phyloP scores from a whole-genome alignment of 257 asterid genomes.

The Knoxia roxburghii region DNA sequence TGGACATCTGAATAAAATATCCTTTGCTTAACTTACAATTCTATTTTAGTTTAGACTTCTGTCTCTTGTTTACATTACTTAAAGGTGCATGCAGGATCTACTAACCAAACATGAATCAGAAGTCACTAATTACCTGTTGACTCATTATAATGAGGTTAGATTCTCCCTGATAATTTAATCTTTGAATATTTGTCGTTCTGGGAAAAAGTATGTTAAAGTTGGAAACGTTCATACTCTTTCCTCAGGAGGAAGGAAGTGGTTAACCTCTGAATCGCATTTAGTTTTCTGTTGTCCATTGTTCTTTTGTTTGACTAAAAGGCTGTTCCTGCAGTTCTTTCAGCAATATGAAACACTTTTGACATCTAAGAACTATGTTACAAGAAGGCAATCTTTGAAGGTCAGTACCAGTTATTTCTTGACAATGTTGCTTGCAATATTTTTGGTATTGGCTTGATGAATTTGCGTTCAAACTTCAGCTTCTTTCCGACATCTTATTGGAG shows the following conservation, averaged over 20 bases:
- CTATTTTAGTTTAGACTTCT: slow-evolving; percentile 12
- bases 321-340: slow-evolving; percentile 73
- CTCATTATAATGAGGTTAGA: slow-evolving; percentile 71
- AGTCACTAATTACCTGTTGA: slow-evolving; percentile 69
- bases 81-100: slow-evolving; percentile 58
- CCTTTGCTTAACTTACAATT: not conserved
- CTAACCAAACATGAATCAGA: slow-evolving; percentile 72
- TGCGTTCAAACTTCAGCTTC: slow-evolving; percentile 58
- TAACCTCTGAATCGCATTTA: not conserved
- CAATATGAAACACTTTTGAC: slow-evolving; percentile 77
- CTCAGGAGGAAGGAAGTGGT: not conserved
- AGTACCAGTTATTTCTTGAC: slow-evolving; percentile 25
- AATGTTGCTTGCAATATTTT: slow-evolving; percentile 19
- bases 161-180: slow-evolving; percentile 15
- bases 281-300: slow-evolving; percentile 6
- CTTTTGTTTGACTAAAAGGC: slow-evolving; percentile 12
- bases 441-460: slow-evolving; percentile 27
- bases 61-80: slow-evolving; percentile 10
- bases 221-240: not conserved
- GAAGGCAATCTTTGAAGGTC: slow-evolving; percentile 99
- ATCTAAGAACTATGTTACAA: slow-evolving; percentile 81
- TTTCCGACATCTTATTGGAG: slow-evolving; percentile 90
- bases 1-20: slow-evolving; percentile 16
- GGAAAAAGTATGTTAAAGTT: not conserved
- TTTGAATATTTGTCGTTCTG: not conserved